phyloP scores from a whole-genome alignment of 1,139 yeast species.

The Candida dubliniensis region DNA sequence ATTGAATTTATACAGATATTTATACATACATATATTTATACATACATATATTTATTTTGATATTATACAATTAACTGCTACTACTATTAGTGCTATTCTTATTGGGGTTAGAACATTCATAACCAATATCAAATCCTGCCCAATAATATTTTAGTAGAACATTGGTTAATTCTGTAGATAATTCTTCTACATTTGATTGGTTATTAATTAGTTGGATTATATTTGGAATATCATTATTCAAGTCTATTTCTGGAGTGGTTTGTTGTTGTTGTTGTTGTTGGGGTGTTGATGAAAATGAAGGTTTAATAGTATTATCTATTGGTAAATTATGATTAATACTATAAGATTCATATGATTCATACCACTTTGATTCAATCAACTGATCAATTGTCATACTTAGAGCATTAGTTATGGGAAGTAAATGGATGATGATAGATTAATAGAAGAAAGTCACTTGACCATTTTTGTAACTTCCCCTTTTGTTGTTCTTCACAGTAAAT shows the following conservation, averaged over 20 bases:
- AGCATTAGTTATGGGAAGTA: background rate
- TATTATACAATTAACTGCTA: background rate
- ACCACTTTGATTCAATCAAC: conserved; percentile 9
- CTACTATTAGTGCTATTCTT: background rate
- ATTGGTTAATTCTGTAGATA: conserved; percentile 26
- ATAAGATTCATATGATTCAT: conserved; percentile 11
- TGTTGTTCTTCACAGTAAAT: no score
- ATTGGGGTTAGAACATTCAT: conserved; percentile 1
- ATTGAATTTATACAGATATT: background rate
- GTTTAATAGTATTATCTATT: conserved; percentile 4
- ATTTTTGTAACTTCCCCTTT: no score
- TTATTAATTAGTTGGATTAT: conserved; percentile 17
- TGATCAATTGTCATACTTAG: conserved; percentile 4
- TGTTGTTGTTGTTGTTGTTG: background rate
- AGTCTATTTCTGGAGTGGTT: background rate
- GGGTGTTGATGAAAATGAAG: background rate
- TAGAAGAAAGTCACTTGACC: no score
- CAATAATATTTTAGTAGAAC: conserved; percentile 33
- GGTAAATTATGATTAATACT: conserved; percentile 1
- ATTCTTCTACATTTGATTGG: conserved; percentile 15
- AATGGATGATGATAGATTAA: background rate
- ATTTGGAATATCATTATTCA: conserved; percentile 15
- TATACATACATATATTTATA: background rate
- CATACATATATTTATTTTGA: background rate
- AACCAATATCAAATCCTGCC: conserved; percentile 33